Conservation (phyloP, 768 basidiomycete species). For the Leccinum boreale region DNA sequence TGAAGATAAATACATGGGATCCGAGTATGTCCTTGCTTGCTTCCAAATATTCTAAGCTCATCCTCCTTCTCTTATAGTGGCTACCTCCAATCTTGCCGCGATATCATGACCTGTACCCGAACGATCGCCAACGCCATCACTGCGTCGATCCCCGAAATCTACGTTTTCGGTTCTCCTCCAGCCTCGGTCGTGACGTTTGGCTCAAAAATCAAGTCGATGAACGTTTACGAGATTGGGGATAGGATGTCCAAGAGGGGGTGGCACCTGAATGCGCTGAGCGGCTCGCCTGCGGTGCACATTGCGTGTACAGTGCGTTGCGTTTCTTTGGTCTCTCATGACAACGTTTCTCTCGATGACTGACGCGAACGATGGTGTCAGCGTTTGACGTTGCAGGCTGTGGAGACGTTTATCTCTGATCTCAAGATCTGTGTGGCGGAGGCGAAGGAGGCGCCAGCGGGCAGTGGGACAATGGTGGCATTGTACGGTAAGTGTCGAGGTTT, state of each 20-base stretch:
- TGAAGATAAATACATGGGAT: conserved; percentile 66
- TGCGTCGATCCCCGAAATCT: conserved; percentile 74
- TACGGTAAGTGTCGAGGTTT: conserved; percentile 61
- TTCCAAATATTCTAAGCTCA: background rate
- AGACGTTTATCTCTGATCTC: conserved; percentile 81
- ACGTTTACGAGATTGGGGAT: conserved; percentile 89
- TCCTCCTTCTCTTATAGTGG: conserved; percentile 46
- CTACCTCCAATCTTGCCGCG: conserved; percentile 80
- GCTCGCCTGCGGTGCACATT: conserved; percentile 85
- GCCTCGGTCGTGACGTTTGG: conserved; percentile 91
- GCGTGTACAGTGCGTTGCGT: conserved; percentile 75
- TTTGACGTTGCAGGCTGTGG: conserved; percentile 72
- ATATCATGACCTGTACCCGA: conserved; percentile 75
- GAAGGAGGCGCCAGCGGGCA: conserved; percentile 55
- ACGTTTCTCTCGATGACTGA: background rate
- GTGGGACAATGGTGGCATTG: conserved; percentile 86
- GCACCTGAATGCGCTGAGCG: conserved; percentile 83
- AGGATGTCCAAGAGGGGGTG: conserved; percentile 82
- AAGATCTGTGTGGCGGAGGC: conserved; percentile 74
- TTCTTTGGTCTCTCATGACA: too few species aligned
- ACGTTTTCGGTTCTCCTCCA: conserved; percentile 84
- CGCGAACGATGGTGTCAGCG: conserved; percentile 41
- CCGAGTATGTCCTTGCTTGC: conserved; percentile 51
- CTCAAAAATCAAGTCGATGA: conserved; percentile 48
- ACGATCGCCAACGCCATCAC: conserved; percentile 65